Conservation (phyloP, 495 filamentous ascomycete species). For the Aspergillus nidulans region DNA sequence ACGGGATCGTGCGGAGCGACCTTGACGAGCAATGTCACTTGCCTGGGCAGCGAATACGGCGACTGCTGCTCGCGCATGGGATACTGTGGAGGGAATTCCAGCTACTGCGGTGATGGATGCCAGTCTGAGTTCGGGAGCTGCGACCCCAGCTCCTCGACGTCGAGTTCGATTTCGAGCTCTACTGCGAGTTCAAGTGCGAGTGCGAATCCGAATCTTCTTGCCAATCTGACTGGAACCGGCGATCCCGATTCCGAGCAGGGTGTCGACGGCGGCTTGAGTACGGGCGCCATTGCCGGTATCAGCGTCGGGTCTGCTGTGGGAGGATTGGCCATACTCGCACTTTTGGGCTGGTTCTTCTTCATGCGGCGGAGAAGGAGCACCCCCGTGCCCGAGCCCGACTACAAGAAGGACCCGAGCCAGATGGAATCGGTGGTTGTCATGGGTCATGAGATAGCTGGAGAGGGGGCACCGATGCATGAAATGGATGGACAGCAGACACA, state of each 20-base stretch:
- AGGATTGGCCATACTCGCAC: background rate
- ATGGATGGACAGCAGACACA: background rate
- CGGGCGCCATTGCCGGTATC: slow-evolving; percentile 10
- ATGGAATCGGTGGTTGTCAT: background rate
- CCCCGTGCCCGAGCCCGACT: background rate
- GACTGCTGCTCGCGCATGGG: slow-evolving; percentile 8
- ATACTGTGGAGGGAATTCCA: slow-evolving; percentile 5
- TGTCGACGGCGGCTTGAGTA: background rate
- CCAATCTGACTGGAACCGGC: background rate
- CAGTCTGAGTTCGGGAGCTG: slow-evolving; percentile 5
- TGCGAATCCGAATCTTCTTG: background rate
- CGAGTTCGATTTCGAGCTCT: background rate
- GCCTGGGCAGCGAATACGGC: slow-evolving; percentile 2
- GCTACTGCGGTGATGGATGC: slow-evolving; percentile 7
- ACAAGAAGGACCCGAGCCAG: background rate
- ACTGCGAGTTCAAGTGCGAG: background rate
- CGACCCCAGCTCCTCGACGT: background rate
- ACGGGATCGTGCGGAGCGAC: slow-evolving; percentile 6
- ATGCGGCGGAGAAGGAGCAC: background rate
- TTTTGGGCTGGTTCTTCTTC: slow-evolving; percentile 2
- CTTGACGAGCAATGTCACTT: slow-evolving; percentile 8
- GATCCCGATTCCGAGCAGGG: background rate
- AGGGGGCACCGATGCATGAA: background rate
- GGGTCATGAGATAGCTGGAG: background rate
- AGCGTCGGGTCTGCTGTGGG: slow-evolving; percentile 1